Conservation (phyloP, 2,329 filamentous ascomycete species). For the Seiridium unicorne region DNA sequence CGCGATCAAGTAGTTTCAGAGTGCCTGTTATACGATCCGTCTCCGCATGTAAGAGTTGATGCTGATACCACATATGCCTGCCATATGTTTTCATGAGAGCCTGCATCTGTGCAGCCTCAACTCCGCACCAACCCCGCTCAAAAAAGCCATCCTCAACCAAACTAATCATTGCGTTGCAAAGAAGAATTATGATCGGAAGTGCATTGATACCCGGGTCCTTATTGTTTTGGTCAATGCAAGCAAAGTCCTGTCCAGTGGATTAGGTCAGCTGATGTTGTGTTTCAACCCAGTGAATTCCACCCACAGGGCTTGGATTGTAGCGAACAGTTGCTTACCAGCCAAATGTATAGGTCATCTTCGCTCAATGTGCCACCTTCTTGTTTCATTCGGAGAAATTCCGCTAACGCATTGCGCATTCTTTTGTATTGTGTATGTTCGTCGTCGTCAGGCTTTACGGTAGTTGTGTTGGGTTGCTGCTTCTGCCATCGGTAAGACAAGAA, state of each 20-base stretch:
- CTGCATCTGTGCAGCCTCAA: neutral
- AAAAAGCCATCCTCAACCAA: neutral
- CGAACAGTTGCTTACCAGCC: neutral
- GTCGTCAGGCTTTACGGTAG: neutral
- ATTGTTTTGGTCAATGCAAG: slow-evolving; percentile 5
- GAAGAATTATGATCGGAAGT: neutral
- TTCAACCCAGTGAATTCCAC: too few relatives aligned
- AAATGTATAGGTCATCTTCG: neutral
- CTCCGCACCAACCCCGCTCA: neutral
- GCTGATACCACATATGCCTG: slow-evolving; percentile 3
- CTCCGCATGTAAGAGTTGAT: neutral
- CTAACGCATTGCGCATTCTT: neutral
- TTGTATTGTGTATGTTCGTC: neutral
- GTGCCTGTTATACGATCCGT: neutral
- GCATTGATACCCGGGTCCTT: neutral
- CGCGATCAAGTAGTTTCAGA: neutral
- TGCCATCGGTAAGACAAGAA: slow-evolving; percentile 4
- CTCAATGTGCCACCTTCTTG: neutral
- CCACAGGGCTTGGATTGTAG: too few relatives aligned
- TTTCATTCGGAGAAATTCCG: neutral
- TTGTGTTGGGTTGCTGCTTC: neutral
- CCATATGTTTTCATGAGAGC: neutral
- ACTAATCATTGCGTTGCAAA: neutral
- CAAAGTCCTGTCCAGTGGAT: neutral
- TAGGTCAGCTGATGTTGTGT: too few relatives aligned